These are phyloP conservation scores for Apiospora saccharicola DNA, from an alignment of 2,329 filamentous ascomycete species.

Conservation along the genomic window DNA sequence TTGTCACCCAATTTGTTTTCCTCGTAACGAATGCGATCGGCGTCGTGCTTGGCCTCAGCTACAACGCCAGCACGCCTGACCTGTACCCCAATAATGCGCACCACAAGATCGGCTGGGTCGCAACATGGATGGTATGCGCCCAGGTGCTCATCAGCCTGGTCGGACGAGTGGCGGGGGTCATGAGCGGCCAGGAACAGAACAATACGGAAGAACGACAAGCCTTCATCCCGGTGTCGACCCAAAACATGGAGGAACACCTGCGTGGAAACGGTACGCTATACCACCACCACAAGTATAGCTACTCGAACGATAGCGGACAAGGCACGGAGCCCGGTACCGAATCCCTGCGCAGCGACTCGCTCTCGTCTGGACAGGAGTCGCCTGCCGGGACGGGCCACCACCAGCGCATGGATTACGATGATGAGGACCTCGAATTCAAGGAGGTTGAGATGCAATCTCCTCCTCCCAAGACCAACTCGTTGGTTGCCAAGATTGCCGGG, in stretches of 20 bases:
- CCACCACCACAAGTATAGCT: conserved; percentile 53
- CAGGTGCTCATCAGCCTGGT: conserved; percentile 76
- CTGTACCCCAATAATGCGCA: conserved; percentile 90
- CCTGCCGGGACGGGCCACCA: conserved; percentile 46
- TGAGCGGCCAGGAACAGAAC: conserved; percentile 34
- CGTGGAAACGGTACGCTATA: conserved; percentile 48
- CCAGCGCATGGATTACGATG: conserved; percentile 56
- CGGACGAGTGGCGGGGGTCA: conserved; percentile 62
- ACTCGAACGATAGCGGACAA: conserved; percentile 77
- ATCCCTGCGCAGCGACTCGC: conserved; percentile 69
- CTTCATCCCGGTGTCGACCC: conserved; percentile 69
- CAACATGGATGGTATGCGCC: conserved; percentile 73
- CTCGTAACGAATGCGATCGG: conserved; percentile 69
- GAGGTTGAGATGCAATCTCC: conserved; percentile 53
- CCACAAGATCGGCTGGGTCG: conserved; percentile 85
- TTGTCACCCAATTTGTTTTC: conserved; percentile 74
- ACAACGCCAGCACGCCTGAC: conserved; percentile 83
- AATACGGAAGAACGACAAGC: conserved; percentile 58
- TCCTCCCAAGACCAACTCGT: conserved; percentile 53
- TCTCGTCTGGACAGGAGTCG: conserved; percentile 60
- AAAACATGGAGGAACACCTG: conserved; percentile 61
- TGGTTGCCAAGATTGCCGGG: conserved; percentile 61
- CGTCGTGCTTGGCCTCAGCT: conserved; percentile 70
- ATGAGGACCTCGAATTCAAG: conserved; percentile 49
- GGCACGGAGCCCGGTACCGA: conserved; percentile 75